Evolutionary conservation across 1,284 basidiomycete genomes (phyloP).

Genomic region (Polyporus tsugae): DNA sequence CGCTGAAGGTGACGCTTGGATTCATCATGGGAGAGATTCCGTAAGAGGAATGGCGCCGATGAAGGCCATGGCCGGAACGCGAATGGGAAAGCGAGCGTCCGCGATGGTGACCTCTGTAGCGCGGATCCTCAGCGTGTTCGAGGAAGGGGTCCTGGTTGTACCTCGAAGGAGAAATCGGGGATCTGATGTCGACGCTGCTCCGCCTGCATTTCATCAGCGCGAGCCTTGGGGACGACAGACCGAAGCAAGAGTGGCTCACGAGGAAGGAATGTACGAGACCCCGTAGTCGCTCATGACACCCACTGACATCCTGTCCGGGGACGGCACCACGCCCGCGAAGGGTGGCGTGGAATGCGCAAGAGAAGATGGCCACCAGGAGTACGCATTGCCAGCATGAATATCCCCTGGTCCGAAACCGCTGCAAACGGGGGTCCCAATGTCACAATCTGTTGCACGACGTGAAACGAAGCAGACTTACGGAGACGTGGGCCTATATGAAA

Average conservation of each 20-base stretch:
- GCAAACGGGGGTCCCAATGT: not conserved
- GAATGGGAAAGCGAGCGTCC: not conserved
- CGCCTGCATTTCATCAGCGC: not conserved
- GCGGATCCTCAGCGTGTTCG: not conserved
- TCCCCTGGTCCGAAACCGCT: not conserved
- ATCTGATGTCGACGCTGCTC: not conserved
- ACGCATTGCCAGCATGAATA: not conserved
- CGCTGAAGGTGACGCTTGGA: not conserved
- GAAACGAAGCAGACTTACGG: not conserved
- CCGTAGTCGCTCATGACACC: not conserved
- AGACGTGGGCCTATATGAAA: not conserved
- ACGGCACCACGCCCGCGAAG: not conserved
- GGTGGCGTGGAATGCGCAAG: not conserved
- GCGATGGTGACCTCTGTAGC: not conserved
- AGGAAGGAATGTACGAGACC: not conserved
- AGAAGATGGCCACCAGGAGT: not conserved
- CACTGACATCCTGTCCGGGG: not conserved
- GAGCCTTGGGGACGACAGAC: not conserved
- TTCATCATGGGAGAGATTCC: not conserved
- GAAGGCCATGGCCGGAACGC: not conserved
- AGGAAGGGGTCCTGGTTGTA: not conserved
- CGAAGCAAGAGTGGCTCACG: not conserved
- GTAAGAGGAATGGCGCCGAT: not conserved
- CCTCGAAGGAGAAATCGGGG: not conserved
- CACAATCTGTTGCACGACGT: too few species aligned